phyloP scores from a whole-genome alignment of 2,329 filamentous ascomycete species.

The Cladosporium sp. region DNA sequence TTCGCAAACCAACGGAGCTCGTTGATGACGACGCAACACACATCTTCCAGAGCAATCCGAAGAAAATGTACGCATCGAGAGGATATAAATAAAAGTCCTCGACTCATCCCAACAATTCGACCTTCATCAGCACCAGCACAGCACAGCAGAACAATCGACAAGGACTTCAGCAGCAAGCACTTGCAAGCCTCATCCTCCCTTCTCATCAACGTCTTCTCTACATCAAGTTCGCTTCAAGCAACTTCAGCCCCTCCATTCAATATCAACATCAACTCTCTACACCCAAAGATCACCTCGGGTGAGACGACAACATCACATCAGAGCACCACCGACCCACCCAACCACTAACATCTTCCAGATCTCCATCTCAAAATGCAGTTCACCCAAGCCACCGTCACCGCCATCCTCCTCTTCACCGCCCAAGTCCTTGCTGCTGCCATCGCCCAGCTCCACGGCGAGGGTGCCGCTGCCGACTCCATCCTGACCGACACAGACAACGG shows the following conservation, averaged over 20 bases:
- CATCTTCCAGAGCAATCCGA: neutral
- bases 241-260: neutral
- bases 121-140: neutral
- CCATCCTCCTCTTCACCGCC: slow-evolving; percentile 17
- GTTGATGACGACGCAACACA: neutral
- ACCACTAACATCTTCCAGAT: neutral
- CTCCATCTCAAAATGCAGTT: slow-evolving; percentile 17
- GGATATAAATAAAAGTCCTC: slow-evolving; percentile 4
- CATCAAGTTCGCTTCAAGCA: neutral
- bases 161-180: slow-evolving; percentile 5
- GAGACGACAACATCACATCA: neutral
- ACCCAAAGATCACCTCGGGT: neutral
- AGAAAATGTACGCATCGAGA: neutral
- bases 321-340: neutral
- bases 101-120: neutral
- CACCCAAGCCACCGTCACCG: slow-evolving; percentile 14
- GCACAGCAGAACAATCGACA: neutral
- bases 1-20: neutral
- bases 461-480: slow-evolving; percentile 19
- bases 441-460: slow-evolving; percentile 22
- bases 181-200: neutral
- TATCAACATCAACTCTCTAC: neutral
- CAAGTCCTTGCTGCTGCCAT: slow-evolving; percentile 16
- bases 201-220: neutral
- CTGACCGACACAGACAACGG: slow-evolving; percentile 20